Evolutionary conservation across 768 basidiomycete genomes (phyloP), one percentile per base, ranked within the genome.

Genomic region (Rhizopogon vesiculosus): DNA sequence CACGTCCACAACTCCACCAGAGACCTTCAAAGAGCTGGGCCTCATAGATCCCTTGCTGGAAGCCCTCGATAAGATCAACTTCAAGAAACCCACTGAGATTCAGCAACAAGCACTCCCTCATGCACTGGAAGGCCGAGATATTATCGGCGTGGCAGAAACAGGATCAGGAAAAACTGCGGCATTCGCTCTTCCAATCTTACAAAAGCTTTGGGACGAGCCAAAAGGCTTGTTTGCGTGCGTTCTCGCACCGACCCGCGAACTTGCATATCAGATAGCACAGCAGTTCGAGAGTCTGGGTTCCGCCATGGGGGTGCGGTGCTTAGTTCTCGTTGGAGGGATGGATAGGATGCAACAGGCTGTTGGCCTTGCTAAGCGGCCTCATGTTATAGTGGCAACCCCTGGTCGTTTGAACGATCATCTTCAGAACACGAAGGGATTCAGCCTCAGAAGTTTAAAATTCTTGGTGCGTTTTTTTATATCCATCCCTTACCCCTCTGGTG

Each of bases 91-190:
- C 0, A 96, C 96, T 7, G 87, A 90, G 53, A 99, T 99, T 62
- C 97, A 99, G 71, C 74, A 76, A 2, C 84, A 93, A 65, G 80
- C 80, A 38, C 80, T 99, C 46, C 97, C 97, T 0, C 83, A 85
- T 74, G 96, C 95, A 18, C 74, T 99, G 6, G 78, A 90, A 68
- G 95, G 94, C 0, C 84, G 88, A 64, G 97, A 99, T 74, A 91
- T 99, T 61, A 98, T 99, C 56, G 97, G 97, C 18, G 89, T 99
- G n/a, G 97, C 97, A 33, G 87, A 92, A 61, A 99, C 97, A 9
- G 97, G 97, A 31, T 93, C 91, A 12, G 97, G 96, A 62, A 98
- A 99, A 77, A 98, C 97, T 0, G 96, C 94, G 15, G 95, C 97
- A 19, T 98, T 98, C 72, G 93, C 92, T 25, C 74, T 98, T 5